Base-by-base conservation (phyloP, 1,139 yeast species). In the Pneumocystis jirovecii region DNA sequence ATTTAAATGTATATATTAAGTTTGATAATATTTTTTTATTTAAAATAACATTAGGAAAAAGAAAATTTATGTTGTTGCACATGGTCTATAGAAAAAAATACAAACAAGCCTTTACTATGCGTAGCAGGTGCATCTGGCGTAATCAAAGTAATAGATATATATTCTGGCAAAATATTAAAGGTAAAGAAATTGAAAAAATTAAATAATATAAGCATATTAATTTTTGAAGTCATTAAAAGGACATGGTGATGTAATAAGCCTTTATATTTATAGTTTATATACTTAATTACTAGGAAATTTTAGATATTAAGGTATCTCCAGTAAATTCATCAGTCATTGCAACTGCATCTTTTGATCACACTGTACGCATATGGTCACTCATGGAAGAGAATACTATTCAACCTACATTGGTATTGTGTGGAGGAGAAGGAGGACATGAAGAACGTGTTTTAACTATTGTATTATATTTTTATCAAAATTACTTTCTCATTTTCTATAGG, bases 281-380 rank as follows among this genome's bases (percentile, higher is more conserved):
- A 50, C 21, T 50, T 12, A 50, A 25, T 25, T 25, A 25, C 7
- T 19, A 63, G 63, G 69, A 66, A 37, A 68, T 68, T 50, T 62
- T 68, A 21, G 69, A 68, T 60, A 37, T 68, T 37, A 66, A 65
- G 34, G 45, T 67, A 4, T 64, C 63, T 17, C 68, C 69, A 8
- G 31, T 64, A 39, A 60, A 39, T 17, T 61, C 65, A 12, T 65
- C 67, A 31, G 57, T 67, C 19, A 42, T 68, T 31, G 69, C 68
- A 31, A 67, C 69, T 10, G 45, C 68, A 7, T 67, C 69, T 12
- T 68, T 68, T 19, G 69, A 68, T 50, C 68, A 68, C 34, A 66
- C 69, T n/a, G 60, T 68, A 25, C 64, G 69, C 17, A 25, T 68
- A 37, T 68, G 69, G 69, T 64, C 61, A n/a, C 61, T 67, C 10